Evolutionary conservation across 2,329 filamentous ascomycete genomes (phyloP).

Genomic region (Xylariaceae sp.): DNA sequence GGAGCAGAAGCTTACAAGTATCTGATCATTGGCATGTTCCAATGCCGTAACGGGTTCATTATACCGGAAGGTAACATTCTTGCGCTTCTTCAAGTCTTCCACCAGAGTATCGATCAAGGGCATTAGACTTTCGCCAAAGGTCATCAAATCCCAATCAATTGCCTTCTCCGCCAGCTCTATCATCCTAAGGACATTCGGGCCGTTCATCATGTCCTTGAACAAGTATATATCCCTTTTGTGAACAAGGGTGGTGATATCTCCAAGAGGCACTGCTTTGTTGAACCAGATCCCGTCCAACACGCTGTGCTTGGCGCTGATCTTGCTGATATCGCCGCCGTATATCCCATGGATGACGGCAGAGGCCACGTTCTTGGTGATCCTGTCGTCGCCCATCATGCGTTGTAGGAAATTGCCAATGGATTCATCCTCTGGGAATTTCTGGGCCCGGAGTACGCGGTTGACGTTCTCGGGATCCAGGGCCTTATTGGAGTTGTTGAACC

Average conservation of each 20-base stretch:
- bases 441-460: constrained; percentile 22
- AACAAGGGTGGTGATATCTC: constrained; percentile 1
- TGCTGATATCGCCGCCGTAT: constrained; percentile 83
- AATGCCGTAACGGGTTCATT: constrained; percentile 47
- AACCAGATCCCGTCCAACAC: constrained; percentile 47
- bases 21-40: constrained; percentile 31
- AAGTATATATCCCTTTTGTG: constrained; percentile 20
- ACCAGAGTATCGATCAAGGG: constrained; percentile 55
- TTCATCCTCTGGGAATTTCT: constrained; percentile 56
- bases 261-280: constrained; percentile 11
- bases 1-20: constrained; percentile 38
- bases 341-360: constrained; percentile 83
- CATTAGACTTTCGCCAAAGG: constrained; percentile 58
- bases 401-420: constrained; percentile 66
- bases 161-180: constrained; percentile 29
- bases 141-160: constrained; percentile 36
- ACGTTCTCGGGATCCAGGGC: not conserved
- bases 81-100: constrained; percentile 43
- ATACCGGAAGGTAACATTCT: constrained; percentile 58
- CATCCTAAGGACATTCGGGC: constrained; percentile 18
- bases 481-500: constrained; percentile 3
- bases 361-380: constrained; percentile 65
- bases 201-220: constrained; percentile 21
- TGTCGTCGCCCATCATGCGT: constrained; percentile 47
- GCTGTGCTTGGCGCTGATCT: constrained; percentile 68